Conservation (phyloP, 345 rosid species). For the Viola odorata region DNA sequence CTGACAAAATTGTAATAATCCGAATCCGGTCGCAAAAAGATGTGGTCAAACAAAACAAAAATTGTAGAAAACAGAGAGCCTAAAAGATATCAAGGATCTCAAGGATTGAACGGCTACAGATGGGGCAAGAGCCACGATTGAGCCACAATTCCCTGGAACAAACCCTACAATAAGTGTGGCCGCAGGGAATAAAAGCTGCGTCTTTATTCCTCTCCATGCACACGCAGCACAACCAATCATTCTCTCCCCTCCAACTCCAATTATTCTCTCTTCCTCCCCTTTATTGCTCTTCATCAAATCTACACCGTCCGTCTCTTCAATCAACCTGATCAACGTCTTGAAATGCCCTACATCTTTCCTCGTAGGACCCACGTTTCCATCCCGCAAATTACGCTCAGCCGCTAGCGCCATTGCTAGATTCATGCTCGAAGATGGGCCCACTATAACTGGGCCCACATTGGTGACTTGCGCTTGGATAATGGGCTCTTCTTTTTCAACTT, state of each 20-base stretch:
- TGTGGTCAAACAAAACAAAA: not conserved
- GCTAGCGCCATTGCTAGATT: constrained; percentile 77
- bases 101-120: constrained; percentile 67
- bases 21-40: no score
- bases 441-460: not conserved
- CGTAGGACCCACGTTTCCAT: constrained; percentile 12
- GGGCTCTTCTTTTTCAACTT: constrained; percentile 16
- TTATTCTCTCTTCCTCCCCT: constrained; percentile 6
- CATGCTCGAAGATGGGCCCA: constrained; percentile 28
- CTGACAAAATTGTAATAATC: not conserved
- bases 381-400: constrained; percentile 62
- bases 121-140: constrained; percentile 61
- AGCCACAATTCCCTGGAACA: constrained; percentile 71
- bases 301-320: constrained; percentile 64
- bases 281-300: constrained; percentile 31
- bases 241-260: constrained; percentile 4
- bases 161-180: constrained; percentile 70
- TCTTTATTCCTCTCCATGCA: constrained; percentile 93
- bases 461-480: constrained; percentile 5
- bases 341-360: constrained; percentile 9
- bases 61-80: not conserved
- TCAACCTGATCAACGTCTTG: constrained; percentile 69
- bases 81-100: constrained; percentile 73
- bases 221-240: constrained; percentile 72
- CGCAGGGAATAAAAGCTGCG: constrained; percentile 93